These are phyloP conservation scores for Infundibulicybe gibba DNA, from an alignment of 768 basidiomycete genomes.

Conservation along the genomic window DNA sequence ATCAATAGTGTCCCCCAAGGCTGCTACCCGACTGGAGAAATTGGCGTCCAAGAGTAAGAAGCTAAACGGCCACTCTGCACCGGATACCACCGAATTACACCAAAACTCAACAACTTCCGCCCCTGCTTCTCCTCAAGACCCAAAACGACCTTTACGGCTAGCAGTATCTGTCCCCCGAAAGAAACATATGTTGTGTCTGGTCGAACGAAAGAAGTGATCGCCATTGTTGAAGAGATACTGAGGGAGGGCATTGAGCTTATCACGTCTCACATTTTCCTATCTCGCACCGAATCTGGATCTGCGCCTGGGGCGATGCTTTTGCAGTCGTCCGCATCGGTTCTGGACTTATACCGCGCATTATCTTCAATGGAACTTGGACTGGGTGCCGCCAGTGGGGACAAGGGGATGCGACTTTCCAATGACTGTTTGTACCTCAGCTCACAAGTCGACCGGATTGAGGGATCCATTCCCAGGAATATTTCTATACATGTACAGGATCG, in stretches of 20 bases:
- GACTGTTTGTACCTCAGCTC: slow-evolving; percentile 68
- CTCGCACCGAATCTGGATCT: slow-evolving; percentile 16
- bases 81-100: slow-evolving; percentile 2
- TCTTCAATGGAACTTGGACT: slow-evolving; percentile 61
- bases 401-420: slow-evolving; percentile 76
- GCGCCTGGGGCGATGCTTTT: slow-evolving; percentile 53
- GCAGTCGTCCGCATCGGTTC: slow-evolving; percentile 57
- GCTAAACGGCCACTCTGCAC: background rate
- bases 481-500: slow-evolving; percentile 34
- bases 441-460: slow-evolving; percentile 42
- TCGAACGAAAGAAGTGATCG: slow-evolving; percentile 49
- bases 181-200: slow-evolving; percentile 62
- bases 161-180: slow-evolving; percentile 21
- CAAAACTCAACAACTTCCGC: slow-evolving; percentile 14
- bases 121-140: slow-evolving; percentile 5
- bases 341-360: slow-evolving; percentile 80
- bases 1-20: slow-evolving; percentile 37
- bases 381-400: slow-evolving; percentile 45
- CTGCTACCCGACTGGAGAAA: slow-evolving; percentile 56
- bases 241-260: slow-evolving; percentile 65
- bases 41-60: slow-evolving; percentile 54
- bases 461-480: slow-evolving; percentile 13
- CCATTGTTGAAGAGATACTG: slow-evolving; percentile 57
- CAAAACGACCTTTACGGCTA: slow-evolving; percentile 20
- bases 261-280: slow-evolving; percentile 48